These are phyloP conservation scores for Penicillium sp. DNA, from an alignment of 2,329 filamentous ascomycete species.

Conservation along the genomic window DNA sequence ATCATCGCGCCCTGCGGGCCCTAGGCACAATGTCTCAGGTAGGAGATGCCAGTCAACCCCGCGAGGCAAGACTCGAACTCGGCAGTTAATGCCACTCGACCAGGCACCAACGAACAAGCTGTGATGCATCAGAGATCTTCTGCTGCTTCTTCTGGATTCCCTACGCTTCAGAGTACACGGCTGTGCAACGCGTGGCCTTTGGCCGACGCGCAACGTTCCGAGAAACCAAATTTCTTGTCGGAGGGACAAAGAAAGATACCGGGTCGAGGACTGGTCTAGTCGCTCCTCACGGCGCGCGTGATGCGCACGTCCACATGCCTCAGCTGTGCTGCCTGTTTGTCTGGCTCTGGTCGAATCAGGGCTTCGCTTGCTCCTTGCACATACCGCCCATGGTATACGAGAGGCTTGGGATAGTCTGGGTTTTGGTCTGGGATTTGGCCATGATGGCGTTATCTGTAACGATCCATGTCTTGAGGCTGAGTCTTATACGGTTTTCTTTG, in stretches of 20 bases:
- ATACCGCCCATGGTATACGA: not conserved
- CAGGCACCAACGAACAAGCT: not conserved
- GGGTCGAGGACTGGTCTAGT: not conserved
- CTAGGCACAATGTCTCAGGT: not conserved
- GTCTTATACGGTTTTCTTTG: not conserved
- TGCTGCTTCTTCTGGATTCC: not conserved
- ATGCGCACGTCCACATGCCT: conserved; percentile 17
- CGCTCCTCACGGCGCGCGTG: conserved; percentile 9
- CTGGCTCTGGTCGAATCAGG: conserved; percentile 12
- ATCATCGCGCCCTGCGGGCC: not conserved
- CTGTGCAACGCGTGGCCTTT: conserved; percentile 18
- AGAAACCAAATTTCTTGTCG: not conserved
- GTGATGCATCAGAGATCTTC: conserved; percentile 3
- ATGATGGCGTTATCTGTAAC: not conserved
- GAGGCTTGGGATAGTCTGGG: conserved; percentile 4
- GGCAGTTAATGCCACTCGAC: conserved; percentile 8
- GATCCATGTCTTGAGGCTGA: not conserved
- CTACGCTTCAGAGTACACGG: conserved; percentile 1
- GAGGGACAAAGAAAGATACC: not conserved
- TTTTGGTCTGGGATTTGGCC: not conserved
- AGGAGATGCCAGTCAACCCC: conserved; percentile 1
- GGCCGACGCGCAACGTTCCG: conserved; percentile 13
- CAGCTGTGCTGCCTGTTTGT: conserved; percentile 1
- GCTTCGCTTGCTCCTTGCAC: not conserved
- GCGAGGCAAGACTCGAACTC: conserved; percentile 2